Conservation (phyloP, 805 yeast genomes). For the Sugiyamaella lignohabitans region DNA sequence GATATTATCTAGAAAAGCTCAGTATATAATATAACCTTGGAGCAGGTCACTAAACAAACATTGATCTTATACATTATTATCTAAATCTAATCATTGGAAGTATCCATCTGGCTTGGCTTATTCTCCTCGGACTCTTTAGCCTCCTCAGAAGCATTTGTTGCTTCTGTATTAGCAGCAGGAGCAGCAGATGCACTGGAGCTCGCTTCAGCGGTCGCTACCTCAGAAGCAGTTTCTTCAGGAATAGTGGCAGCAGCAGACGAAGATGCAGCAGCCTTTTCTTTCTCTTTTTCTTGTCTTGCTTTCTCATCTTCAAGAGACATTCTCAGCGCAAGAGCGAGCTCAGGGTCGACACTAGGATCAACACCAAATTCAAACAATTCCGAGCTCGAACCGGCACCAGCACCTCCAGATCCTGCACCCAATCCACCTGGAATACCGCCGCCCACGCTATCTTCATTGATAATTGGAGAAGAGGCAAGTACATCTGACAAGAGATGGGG, state of each 20-base stretch:
- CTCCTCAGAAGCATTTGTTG: neutral
- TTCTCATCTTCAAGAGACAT: conserved; percentile 92
- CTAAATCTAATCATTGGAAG: neutral
- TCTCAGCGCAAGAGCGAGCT: conserved; percentile 90
- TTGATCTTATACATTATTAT: neutral
- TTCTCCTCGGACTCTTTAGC: neutral
- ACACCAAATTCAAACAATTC: conserved; percentile 53
- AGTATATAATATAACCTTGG: no score
- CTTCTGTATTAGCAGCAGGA: neutral
- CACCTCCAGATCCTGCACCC: conserved; percentile 31
- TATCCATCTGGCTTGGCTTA: conserved; percentile 37
- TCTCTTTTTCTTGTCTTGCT: conserved; percentile 72
- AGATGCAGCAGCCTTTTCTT: conserved; percentile 13
- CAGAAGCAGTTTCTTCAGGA: neutral
- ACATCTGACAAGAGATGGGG: conserved; percentile 78
- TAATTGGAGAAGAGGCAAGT: conserved; percentile 67
- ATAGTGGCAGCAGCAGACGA: conserved; percentile 1
- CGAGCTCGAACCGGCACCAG: conserved; percentile 32
- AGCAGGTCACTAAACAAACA: no score
- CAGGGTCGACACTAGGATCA: conserved; percentile 94
- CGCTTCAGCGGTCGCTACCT: conserved; percentile 1
- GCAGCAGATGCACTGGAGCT: neutral
- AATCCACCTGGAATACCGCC: conserved; percentile 43
- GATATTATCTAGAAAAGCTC: no score
- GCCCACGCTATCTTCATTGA: conserved; percentile 51